Evolutionary conservation across 2,329 filamentous ascomycete species (phyloP), one percentile per base, ranked within the genome.

Genomic region (Leptosphaerulina australis): DNA sequence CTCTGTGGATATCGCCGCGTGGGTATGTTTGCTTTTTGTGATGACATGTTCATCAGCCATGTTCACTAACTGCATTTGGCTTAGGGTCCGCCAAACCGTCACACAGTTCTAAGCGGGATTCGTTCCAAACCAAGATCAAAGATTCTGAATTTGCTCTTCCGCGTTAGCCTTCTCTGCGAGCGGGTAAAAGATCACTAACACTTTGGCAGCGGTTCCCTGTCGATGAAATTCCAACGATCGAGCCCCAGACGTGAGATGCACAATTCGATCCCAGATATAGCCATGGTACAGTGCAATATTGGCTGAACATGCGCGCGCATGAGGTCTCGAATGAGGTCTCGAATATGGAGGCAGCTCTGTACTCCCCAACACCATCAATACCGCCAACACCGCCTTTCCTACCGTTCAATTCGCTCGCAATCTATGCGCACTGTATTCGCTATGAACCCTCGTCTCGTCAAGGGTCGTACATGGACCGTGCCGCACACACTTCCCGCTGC

Each of bases 21-120:
- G n/a, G n/a, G 25, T 11, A 31, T 46, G 31, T 46, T 51, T 51
- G 48, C 48, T 51, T 51, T 51, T 51, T 51, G 41, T 46, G 48
- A 51, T 37, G 48, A 51, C 45, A 41, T 43, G 45, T 43, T 49
- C 38, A 28, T 38, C 45, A 25, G 15, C 11, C 21, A 20, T 21
- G 29, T 30, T 44, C 20, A 12, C 20, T 28, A 47, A 40, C 29
- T 18, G 10, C 4, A 38, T 36, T 30, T 9, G 30, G 12, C 2
- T 17, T 37, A 41, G 25, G 30, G 36, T 35, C 26, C n/a, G 30
- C 14, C 30, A 15, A 31, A 29, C 30, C 33, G 41, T 46, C 48
- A 51, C 41, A 51, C 48, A 20, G 37, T 33, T 46, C 41, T 31
- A 31, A 26, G 31, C 36, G 37, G 21, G 25, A 28, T 50, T n/a